These are phyloP conservation scores for Boletus smithii DNA, from an alignment of 1,284 basidiomycete species.

Conservation along the genomic window DNA sequence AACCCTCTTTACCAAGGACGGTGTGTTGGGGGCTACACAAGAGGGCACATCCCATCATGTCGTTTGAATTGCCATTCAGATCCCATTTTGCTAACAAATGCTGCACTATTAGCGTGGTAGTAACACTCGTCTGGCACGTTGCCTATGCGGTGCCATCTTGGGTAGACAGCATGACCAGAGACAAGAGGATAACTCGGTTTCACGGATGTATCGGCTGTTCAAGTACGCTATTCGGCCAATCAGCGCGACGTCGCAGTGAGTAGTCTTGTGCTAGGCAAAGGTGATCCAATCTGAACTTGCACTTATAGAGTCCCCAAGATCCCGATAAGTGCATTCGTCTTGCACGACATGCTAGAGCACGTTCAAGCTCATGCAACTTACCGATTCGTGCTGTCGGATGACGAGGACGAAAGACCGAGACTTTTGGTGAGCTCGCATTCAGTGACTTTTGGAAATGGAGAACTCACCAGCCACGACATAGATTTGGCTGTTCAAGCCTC, in stretches of 20 bases:
- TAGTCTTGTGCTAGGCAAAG: neutral
- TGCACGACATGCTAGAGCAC: slow-evolving; percentile 84
- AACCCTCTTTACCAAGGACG: slow-evolving; percentile 72
- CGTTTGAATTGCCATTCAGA: slow-evolving; percentile 14
- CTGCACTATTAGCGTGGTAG: slow-evolving; percentile 46
- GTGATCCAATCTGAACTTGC: slow-evolving; percentile 6
- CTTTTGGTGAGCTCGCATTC: slow-evolving; percentile 57
- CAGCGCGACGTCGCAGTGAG: slow-evolving; percentile 57
- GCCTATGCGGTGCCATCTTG: slow-evolving; percentile 74
- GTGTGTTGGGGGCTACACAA: slow-evolving; percentile 82
- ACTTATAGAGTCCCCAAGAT: slow-evolving; percentile 52
- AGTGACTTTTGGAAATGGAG: neutral
- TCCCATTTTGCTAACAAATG: slow-evolving; percentile 19
- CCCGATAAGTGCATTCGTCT: slow-evolving; percentile 78
- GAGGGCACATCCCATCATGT: slow-evolving; percentile 54
- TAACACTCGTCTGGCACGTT: slow-evolving; percentile 63
- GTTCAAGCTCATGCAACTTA: slow-evolving; percentile 87
- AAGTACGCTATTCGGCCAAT: slow-evolving; percentile 81
- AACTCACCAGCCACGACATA: slow-evolving; percentile 27
- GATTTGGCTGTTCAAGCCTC: slow-evolving; percentile 91
- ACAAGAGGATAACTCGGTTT: slow-evolving; percentile 35
- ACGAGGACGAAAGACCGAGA: slow-evolving; percentile 72
- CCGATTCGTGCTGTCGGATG: slow-evolving; percentile 81
- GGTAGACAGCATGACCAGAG: slow-evolving; percentile 63
- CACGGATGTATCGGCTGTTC: slow-evolving; percentile 61